phyloP scores from a whole-genome alignment of 257 asterid genomes.

The Mentha longifolia region DNA sequence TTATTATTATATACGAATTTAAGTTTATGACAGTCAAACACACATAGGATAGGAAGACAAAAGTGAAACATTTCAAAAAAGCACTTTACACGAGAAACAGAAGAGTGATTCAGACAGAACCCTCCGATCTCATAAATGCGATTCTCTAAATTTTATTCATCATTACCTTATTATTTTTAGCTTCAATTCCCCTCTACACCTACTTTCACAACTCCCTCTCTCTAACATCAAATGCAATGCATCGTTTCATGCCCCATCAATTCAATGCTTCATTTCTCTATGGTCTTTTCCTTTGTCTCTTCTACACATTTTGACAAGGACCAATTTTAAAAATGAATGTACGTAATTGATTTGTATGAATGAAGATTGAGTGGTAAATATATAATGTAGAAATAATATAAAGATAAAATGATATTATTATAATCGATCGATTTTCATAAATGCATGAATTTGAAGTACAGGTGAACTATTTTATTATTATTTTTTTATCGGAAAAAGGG shows the following conservation, averaged over 20 bases:
- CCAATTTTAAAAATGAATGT: no score
- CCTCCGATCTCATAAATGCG: constrained; percentile 57
- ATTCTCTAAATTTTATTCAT: constrained; percentile 42
- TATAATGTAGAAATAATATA: no score
- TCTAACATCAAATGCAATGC: constrained; percentile 4
- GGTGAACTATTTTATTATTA: no score
- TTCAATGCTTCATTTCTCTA: background rate
- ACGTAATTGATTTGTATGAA: no score
- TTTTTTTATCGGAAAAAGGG: no score
- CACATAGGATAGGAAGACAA: constrained; percentile 54
- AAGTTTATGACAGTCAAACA: constrained; percentile 46
- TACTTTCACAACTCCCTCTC: constrained; percentile 38
- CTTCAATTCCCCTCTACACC: constrained; percentile 53
- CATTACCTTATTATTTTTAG: constrained; percentile 72
- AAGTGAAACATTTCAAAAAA: constrained; percentile 42
- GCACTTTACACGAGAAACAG: constrained; percentile 61
- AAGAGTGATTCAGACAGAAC: constrained; percentile 54
- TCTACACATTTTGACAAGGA: no score
- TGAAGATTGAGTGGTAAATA: no score
- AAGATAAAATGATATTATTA: no score
- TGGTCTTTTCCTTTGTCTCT: constrained; percentile 18
- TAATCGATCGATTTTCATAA: no score
- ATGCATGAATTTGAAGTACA: no score
- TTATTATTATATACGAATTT: no score
- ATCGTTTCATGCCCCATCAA: constrained; percentile 4